Percentiles rank a stretch among this genome's conserved stretches.
Conservation (phyloP, 805 yeast genomes). For the Candida glaebosa region DNA sequence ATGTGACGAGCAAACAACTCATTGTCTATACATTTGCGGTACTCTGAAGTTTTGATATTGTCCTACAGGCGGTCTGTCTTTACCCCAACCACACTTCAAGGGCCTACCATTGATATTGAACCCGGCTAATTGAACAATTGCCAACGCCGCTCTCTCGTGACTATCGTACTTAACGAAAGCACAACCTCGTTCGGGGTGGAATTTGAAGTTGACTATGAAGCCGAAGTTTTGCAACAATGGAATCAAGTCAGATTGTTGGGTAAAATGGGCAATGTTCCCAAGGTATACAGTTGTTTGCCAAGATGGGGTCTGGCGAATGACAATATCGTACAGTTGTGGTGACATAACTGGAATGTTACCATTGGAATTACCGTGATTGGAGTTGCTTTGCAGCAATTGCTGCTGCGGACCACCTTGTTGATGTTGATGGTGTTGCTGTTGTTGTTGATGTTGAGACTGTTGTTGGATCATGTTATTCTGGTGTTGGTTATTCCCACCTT, state of each 20-base stretch:
- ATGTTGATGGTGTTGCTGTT: no score
- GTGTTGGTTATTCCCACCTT: not conserved
- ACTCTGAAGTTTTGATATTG: constrained; percentile 23
- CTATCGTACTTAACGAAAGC: constrained; percentile 85
- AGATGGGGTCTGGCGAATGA: constrained; percentile 72
- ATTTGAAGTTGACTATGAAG: constrained; percentile 73
- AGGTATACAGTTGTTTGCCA: constrained; percentile 86
- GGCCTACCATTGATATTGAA: constrained; percentile 72
- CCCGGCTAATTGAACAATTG: constrained; percentile 76
- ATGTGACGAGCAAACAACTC: no score
- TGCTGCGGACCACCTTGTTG: no score
- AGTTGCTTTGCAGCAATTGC: no score
- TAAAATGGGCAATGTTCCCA: constrained; percentile 78
- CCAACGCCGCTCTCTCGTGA: constrained; percentile 86
- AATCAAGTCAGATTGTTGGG: constrained; percentile 67
- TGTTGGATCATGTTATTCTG: no score
- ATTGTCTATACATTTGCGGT: constrained; percentile 26
- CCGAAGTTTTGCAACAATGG: constrained; percentile 80
- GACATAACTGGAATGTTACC: constrained; percentile 31
- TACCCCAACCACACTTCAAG: constrained; percentile 86
- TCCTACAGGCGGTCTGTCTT: constrained; percentile 35
- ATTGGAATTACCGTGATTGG: no score
- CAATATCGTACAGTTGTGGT: constrained; percentile 65
- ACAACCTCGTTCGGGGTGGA: constrained; percentile 79
- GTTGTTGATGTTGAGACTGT: constrained; percentile 6